These are phyloP conservation scores for Mucor velutinosus DNA, from an alignment of 371 early-diverging fungal genomes.

Conservation along the genomic window DNA sequence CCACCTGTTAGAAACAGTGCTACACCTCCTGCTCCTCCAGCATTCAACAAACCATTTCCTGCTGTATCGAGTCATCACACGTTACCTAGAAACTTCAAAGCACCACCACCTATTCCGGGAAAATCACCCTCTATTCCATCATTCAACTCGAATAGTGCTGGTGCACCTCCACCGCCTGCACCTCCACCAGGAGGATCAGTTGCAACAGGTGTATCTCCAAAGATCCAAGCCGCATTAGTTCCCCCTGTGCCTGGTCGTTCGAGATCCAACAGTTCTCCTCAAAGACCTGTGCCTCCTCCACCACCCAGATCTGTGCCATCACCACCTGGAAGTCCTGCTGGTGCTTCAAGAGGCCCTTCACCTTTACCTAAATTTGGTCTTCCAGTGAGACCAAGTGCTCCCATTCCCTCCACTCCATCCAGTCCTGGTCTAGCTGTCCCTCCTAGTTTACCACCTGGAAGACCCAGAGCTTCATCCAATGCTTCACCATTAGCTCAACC, in stretches of 20 bases:
- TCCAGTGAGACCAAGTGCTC: constrained; percentile 12
- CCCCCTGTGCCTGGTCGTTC: constrained; percentile 41
- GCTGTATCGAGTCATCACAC: constrained; percentile 22
- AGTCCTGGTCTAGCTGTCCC: constrained; percentile 28
- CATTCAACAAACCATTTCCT: constrained; percentile 15
- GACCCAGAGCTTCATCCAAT: constrained; percentile 37
- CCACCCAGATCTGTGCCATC: constrained; percentile 42
- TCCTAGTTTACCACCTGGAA: constrained; percentile 42
- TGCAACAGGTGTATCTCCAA: constrained; percentile 26
- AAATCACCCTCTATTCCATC: constrained; percentile 22
- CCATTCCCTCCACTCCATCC: background rate
- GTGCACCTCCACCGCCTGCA: constrained; percentile 20
- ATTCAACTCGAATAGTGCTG: constrained; percentile 16
- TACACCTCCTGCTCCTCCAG: background rate
- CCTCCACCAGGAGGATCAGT: constrained; percentile 13
- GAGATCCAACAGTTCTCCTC: constrained; percentile 49
- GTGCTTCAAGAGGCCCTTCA: constrained; percentile 1
- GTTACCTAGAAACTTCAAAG: constrained; percentile 40
- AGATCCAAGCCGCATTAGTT: constrained; percentile 19
- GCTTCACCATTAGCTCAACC: constrained; percentile 15
- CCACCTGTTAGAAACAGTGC: background rate
- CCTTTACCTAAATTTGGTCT: constrained; percentile 8
- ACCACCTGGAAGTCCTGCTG: constrained; percentile 27
- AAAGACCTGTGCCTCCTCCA: constrained; percentile 41
- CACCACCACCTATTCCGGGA: constrained; percentile 46